These are phyloP conservation scores for Arabidopsis hybrid DNA, from an alignment of 441 rosid species.

Conservation along the genomic window DNA sequence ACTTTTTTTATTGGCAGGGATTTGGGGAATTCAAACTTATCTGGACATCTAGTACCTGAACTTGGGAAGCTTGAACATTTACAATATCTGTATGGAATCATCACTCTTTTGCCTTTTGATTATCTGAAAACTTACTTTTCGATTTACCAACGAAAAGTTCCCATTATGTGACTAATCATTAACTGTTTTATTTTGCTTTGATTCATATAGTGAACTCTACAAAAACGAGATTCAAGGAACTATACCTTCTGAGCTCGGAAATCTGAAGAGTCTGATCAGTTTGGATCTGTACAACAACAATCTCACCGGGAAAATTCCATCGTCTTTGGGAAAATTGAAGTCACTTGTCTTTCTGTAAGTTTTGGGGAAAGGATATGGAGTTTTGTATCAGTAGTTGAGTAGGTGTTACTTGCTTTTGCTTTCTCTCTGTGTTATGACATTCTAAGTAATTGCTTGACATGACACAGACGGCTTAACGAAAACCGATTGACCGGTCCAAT, in stretches of 20 bases:
- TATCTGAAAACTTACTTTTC: not conserved
- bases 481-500: constrained; percentile 72
- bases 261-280: constrained; percentile 77
- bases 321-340: constrained; percentile 71
- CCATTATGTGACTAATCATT: not conserved
- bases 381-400: not conserved
- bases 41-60: constrained; percentile 83
- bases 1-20: constrained; percentile 57
- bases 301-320: constrained; percentile 74
- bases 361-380: not conserved
- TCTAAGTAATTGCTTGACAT: constrained; percentile 19
- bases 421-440: not conserved
- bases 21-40: constrained; percentile 76
- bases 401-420: not conserved
- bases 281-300: constrained; percentile 84
- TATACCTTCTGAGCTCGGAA: constrained; percentile 82
- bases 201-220: constrained; percentile 67
- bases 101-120: constrained; percentile 22
- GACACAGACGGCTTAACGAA: constrained; percentile 74
- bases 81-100: constrained; percentile 76
- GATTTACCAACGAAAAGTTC: not conserved
- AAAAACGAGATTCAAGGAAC: constrained; percentile 79
- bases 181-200: not conserved
- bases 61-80: constrained; percentile 81
- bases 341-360: constrained; percentile 89